Base-by-base conservation (phyloP, 768 basidiomycete species). In the Boletus huronensis region DNA sequence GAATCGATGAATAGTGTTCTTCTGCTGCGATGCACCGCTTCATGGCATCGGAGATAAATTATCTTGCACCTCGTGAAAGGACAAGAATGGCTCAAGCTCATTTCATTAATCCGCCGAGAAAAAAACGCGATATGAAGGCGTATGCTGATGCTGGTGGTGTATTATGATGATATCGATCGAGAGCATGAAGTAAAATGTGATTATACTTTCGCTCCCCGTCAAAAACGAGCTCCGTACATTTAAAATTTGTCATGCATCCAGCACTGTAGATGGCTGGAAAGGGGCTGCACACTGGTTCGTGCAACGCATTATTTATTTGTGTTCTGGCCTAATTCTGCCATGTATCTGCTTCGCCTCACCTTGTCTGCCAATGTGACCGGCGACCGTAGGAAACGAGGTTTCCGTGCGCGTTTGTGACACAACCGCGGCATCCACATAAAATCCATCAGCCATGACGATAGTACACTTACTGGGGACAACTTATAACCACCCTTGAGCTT, bases 341-440 rank as follows among this genome's bases (percentile, higher is more conserved):
- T 53, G 47, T 62, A 62, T 62, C 61, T 65, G 68, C 72, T 73
- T 75, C 71, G 59, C 74, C 66, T 68, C 63, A 56, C 62, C 69
- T 60, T 66, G 64, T 60, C 64, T 63, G 67, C 58, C 58, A 69
- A 64, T 64, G 67, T 66, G 56, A 67, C 59, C 60, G 68, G 68
- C 50, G 67, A 68, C 61, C 61, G 60, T 40, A 61, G 67, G 66
- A 52, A 74, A 73, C 66, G 75, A 63, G 72, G 69, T 66, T 70
- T 67, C 64, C 75, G 68, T 74, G 74, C 68, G 66, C 66, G 55
- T 64, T 65, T 63, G 68, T 68, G 64, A 65, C 68, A 65, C 67
- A 63, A 65, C 57, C 64, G 53, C 50, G 43, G 58, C 41, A 61
- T 62, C 60, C 66, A 66, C 65, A 70, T 67, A 68, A 72, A 63